These are phyloP conservation scores for Calendula officinalis DNA, from an alignment of 129 eudicot species.

Conservation along the genomic window DNA sequence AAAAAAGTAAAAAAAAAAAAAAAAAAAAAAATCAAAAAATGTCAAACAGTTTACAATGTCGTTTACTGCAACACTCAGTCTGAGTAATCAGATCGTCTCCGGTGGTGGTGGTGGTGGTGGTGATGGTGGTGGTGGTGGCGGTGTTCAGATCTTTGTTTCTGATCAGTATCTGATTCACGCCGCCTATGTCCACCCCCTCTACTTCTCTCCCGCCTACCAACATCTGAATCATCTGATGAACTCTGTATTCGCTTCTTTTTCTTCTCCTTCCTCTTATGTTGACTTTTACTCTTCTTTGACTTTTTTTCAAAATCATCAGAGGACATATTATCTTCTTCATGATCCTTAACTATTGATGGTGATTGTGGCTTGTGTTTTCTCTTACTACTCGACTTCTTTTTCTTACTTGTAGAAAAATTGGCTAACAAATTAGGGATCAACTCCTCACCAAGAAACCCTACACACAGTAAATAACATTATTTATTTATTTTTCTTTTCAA, in stretches of 20 bases:
- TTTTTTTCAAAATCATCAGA: conserved; percentile 36
- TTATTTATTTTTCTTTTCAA: no score
- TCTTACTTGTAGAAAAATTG: conserved; percentile 50
- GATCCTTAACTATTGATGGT: conserved; percentile 23
- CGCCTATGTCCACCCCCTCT: conserved; percentile 26
- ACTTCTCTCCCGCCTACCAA: conserved; percentile 39
- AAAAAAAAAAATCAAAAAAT: not conserved
- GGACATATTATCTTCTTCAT: conserved; percentile 24
- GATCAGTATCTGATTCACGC: conserved; percentile 38
- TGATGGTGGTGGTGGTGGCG: conserved; percentile 23
- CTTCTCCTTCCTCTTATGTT: conserved; percentile 37
- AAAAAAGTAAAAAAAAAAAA: not conserved
- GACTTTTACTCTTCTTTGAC: conserved; percentile 45
- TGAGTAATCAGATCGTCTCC: conserved; percentile 26
- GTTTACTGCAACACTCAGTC: conserved; percentile 17
- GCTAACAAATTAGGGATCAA: no score
- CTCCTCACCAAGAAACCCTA: no score
- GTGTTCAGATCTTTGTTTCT: conserved; percentile 21
- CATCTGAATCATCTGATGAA: conserved; percentile 43
- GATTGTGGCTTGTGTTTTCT: conserved; percentile 36
- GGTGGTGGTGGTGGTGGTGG: conserved; percentile 20
- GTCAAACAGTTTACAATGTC: conserved; percentile 10
- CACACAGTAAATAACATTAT: no score
- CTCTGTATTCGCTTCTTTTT: conserved; percentile 40
- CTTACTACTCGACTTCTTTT: conserved; percentile 53